A percentile compares a stretch with the other conserved stretches of the same genome.
phyloP scores from a whole-genome alignment of 768 basidiomycete genomes.

The Crepidotus variabilis region DNA sequence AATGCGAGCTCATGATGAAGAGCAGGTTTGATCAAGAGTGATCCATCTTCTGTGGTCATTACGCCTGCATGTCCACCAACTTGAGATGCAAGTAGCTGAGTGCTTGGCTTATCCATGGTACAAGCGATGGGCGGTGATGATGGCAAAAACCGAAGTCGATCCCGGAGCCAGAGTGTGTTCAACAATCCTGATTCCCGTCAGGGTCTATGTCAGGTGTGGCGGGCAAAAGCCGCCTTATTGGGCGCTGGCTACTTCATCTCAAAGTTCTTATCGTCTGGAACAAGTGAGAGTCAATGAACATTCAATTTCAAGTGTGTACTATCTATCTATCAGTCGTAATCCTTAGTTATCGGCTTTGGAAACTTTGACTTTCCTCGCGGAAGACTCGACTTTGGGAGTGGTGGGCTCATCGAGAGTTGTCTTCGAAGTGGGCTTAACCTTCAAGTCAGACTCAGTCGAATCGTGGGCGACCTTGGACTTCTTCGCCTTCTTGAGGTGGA shows the following conservation, averaged over 20 bases:
- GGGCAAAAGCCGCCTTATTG: too few species aligned
- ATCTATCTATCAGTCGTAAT: too few species aligned
- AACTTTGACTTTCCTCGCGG: not conserved
- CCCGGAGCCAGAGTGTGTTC: not conserved
- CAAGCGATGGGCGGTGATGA: not conserved
- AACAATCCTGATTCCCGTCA: not conserved
- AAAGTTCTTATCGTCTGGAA: too few species aligned
- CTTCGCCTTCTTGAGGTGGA: not conserved
- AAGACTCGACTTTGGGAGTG: not conserved
- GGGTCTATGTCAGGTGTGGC: not conserved
- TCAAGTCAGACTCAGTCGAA: not conserved
- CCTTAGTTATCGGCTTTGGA: too few species aligned
- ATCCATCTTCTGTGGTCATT: slow-evolving; percentile 65
- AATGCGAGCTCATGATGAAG: slow-evolving; percentile 63
- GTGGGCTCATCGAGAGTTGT: too few species aligned
- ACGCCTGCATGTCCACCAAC: slow-evolving; percentile 83
- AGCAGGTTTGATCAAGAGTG: slow-evolving; percentile 79
- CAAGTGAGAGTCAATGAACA: slow-evolving; percentile 1
- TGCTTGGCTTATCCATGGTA: slow-evolving; percentile 5
- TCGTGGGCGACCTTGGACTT: not conserved
- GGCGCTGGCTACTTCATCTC: too few species aligned
- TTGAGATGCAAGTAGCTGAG: slow-evolving; percentile 46
- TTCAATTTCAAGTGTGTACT: not conserved
- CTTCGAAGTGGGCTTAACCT: too few species aligned
- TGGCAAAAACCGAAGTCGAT: not conserved